A percentile compares a stretch with the other conserved stretches of the same genome.
Evolutionary conservation across 441 rosid species (phyloP).

Genomic region (Pelargonium cotyledonis): DNA sequence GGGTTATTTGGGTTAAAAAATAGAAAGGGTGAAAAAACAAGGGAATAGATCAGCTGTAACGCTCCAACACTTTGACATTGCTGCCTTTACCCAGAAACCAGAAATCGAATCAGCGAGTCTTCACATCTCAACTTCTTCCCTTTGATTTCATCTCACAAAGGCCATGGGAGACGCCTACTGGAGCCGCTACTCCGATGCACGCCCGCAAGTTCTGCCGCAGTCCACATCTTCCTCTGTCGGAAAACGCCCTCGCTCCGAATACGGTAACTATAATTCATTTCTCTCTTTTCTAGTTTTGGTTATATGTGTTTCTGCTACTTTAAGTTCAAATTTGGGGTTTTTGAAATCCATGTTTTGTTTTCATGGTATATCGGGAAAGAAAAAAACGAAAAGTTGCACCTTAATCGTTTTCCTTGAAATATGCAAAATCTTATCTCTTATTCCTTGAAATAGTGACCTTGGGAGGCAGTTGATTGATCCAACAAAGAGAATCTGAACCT

Average conservation of each 20-base stretch:
- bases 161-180: not conserved
- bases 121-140: not conserved
- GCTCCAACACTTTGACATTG: not conserved
- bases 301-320: not conserved
- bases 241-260: not conserved
- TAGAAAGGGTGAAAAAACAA: too few relatives aligned
- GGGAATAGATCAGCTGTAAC: too few relatives aligned
- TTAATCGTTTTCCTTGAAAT: too few relatives aligned
- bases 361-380: too few relatives aligned
- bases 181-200: not conserved
- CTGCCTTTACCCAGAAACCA: not conserved
- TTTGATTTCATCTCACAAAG: not conserved
- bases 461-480: too few relatives aligned
- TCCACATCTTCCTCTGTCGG: not conserved
- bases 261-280: not conserved
- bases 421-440: too few relatives aligned
- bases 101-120: not conserved
- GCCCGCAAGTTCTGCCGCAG: not conserved
- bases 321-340: not conserved
- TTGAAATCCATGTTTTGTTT: too few relatives aligned
- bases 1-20: too few relatives aligned
- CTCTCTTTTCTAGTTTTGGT: not conserved
- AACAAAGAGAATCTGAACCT: too few relatives aligned
- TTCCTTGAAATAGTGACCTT: too few relatives aligned
- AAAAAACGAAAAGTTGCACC: too few relatives aligned